Evolutionary conservation across 345 rosid genomes (phyloP).

Genomic region (Trapa incisa): DNA sequence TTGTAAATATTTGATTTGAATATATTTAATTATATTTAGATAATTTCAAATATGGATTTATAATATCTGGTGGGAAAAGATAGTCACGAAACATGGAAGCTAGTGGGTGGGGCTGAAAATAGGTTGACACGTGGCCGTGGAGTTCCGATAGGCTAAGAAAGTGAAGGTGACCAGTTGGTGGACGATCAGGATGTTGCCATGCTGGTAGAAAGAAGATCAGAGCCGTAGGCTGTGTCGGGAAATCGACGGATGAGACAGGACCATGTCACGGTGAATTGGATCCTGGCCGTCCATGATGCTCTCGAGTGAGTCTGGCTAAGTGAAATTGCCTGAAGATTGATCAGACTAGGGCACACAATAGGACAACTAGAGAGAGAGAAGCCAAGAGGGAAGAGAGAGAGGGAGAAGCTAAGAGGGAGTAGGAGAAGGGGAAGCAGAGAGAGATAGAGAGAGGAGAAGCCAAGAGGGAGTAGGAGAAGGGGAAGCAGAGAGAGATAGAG

Average conservation of each 20-base stretch:
- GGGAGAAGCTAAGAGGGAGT: too few relatives aligned
- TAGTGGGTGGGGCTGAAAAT: conserved; percentile 17
- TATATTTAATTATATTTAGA: too few relatives aligned
- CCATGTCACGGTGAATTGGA: conserved; percentile 25
- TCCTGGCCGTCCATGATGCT: conserved; percentile 44
- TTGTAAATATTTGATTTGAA: too few relatives aligned
- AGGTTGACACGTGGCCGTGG: conserved; percentile 54
- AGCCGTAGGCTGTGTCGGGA: conserved; percentile 33
- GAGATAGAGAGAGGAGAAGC: too few relatives aligned
- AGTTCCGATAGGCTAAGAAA: conserved; percentile 3
- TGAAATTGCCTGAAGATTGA: conserved; percentile 25
- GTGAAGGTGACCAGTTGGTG: conserved; percentile 2
- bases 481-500: too few relatives aligned
- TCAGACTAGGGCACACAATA: conserved; percentile 36
- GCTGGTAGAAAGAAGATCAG: conserved; percentile 19
- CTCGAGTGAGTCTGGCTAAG: conserved; percentile 43
- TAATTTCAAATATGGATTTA: too few relatives aligned
- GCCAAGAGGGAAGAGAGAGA: neutral
- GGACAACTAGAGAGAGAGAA: conserved; percentile 11
- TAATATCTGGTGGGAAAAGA: conserved; percentile 6
- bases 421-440: too few relatives aligned
- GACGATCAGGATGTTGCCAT: conserved; percentile 49
- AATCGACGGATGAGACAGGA: conserved; percentile 33
- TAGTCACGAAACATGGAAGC: conserved; percentile 31
- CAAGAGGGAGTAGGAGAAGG: too few relatives aligned